Conservation (phyloP, 2,329 filamentous ascomycete genomes). For the Pseudocercospora fuligena region DNA sequence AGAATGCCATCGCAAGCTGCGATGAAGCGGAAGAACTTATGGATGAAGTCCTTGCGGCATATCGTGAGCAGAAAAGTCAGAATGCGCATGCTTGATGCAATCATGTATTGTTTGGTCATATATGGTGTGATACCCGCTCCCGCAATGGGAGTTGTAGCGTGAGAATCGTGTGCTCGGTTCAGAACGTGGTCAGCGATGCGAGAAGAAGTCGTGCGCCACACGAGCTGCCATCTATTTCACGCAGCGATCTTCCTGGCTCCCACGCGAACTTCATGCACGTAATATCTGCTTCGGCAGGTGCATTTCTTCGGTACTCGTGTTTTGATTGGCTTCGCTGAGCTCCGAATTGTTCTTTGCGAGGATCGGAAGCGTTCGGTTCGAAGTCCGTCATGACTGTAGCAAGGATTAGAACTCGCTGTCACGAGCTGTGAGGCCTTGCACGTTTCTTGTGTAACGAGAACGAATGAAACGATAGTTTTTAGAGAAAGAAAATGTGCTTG, state of each 20-base stretch:
- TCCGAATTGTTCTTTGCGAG: background rate
- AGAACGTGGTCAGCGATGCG: background rate
- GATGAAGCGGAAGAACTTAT: background rate
- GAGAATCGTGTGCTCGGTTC: background rate
- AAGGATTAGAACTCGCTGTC: background rate
- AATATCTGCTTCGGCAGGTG: background rate
- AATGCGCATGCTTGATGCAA: background rate
- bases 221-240: background rate
- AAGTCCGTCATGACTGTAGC: background rate
- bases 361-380: background rate
- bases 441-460: background rate
- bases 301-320: background rate
- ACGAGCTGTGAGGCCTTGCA: background rate
- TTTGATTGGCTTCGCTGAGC: background rate
- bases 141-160: background rate
- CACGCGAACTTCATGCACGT: background rate
- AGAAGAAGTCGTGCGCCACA: background rate
- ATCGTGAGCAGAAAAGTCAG: background rate
- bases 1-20: background rate
- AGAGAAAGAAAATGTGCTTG: background rate
- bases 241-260: background rate
- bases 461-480: background rate
- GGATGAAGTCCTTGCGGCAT: background rate
- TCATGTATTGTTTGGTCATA: background rate
- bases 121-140: slow-evolving; percentile 1